Conservation (phyloP, 768 basidiomycete genomes). For the Albatrellus ellisii region DNA sequence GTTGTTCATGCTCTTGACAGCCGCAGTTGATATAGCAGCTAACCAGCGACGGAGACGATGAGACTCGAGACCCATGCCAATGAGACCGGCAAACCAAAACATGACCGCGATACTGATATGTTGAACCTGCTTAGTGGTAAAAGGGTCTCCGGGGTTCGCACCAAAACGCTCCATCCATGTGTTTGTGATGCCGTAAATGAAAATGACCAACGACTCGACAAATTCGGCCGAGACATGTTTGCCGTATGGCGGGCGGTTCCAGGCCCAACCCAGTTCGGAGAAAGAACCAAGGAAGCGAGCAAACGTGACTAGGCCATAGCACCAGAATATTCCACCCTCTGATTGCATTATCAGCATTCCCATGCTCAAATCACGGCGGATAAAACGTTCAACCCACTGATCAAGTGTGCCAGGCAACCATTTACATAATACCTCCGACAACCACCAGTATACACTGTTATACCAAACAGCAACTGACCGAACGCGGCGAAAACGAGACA, state of each 20-base stretch:
- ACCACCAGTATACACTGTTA: conserved; percentile 76
- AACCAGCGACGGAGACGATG: conserved; percentile 62
- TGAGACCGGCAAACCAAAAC: conserved; percentile 89
- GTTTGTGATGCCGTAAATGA: conserved; percentile 80
- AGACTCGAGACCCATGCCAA: conserved; percentile 86
- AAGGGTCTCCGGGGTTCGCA: conserved; percentile 66
- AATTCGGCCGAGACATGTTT: conserved; percentile 51
- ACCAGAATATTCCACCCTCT: conserved; percentile 92
- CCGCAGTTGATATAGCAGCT: conserved; percentile 36
- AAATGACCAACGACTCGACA: conserved; percentile 69
- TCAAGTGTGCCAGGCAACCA: conserved; percentile 79
- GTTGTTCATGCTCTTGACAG: conserved; percentile 14
- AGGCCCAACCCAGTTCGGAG: conserved; percentile 85
- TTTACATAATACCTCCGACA: conserved; percentile 72
- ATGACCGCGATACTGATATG: conserved; percentile 93
- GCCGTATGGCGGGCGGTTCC: conserved; percentile 56
- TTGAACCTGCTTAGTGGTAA: conserved; percentile 83
- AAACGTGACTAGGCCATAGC: conserved; percentile 79
- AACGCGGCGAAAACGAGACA: conserved; percentile 61
- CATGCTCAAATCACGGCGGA: background rate
- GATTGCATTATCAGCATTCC: conserved; percentile 5
- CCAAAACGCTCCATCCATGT: conserved; percentile 98
- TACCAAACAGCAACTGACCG: conserved; percentile 49
- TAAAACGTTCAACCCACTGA: conserved; percentile 42
- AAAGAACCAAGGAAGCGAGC: conserved; percentile 91